Percentiles rank a stretch among this genome's conserved stretches.
These are phyloP conservation scores for Metschnikowia cubensis DNA, from an alignment of 805 yeast species.

Conservation along the genomic window DNA sequence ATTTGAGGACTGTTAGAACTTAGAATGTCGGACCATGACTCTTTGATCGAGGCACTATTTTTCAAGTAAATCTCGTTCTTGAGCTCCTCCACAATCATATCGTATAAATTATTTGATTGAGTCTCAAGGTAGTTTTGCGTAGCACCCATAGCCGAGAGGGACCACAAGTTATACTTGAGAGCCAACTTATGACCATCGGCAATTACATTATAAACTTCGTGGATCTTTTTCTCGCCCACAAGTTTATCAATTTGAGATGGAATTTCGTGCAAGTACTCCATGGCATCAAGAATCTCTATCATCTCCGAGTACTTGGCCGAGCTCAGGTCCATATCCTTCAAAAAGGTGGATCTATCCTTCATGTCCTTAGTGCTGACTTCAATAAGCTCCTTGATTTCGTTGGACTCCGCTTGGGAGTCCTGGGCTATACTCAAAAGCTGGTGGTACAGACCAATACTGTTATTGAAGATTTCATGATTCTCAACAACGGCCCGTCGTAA, in stretches of 20 bases:
- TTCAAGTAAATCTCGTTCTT: slow-evolving; percentile 65
- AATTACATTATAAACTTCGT: slow-evolving; percentile 58
- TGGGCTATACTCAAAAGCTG: slow-evolving; percentile 59
- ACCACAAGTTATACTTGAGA: slow-evolving; percentile 52
- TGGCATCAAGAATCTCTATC: slow-evolving; percentile 64
- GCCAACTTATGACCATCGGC: slow-evolving; percentile 41
- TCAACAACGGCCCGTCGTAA: slow-evolving; percentile 72
- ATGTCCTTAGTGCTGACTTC: slow-evolving; percentile 47
- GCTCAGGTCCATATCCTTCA: slow-evolving; percentile 62
- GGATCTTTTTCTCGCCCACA: slow-evolving; percentile 67
- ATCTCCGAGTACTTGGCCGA: slow-evolving; percentile 61
- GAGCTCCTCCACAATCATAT: slow-evolving; percentile 72
- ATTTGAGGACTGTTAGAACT: slow-evolving; percentile 32
- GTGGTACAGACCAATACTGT: slow-evolving; percentile 80
- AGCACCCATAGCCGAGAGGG: slow-evolving; percentile 49
- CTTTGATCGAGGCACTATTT: slow-evolving; percentile 10
- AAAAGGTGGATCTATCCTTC: slow-evolving; percentile 49
- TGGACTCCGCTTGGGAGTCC: slow-evolving; percentile 59
- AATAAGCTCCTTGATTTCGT: slow-evolving; percentile 46
- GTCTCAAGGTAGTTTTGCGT: slow-evolving; percentile 49
- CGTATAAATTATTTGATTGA: slow-evolving; percentile 61
- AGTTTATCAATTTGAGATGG: slow-evolving; percentile 63
- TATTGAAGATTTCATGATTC: slow-evolving; percentile 80
- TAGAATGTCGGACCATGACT: slow-evolving; percentile 16
- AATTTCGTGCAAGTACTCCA: slow-evolving; percentile 54